Evolutionary conservation across 345 rosid genomes (phyloP), one percentile per base, ranked within the genome.

Genomic region (Erucastrum elatum): DNA sequence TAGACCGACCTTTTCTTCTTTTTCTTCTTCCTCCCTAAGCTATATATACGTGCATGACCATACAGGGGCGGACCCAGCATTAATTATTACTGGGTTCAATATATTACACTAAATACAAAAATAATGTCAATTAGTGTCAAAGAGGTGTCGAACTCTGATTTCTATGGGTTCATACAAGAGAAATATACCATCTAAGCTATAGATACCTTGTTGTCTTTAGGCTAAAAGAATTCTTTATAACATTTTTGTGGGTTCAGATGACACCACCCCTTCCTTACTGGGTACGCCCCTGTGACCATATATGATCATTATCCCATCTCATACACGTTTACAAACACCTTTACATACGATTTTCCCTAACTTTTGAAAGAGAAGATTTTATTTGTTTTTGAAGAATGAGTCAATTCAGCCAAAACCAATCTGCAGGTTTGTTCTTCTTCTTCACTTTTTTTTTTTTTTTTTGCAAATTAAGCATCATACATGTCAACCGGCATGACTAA

Each of bases 381-480:
- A 46, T 11, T n/a, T 33, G 9, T 67, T 13, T 13, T 51, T 35
- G 6, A 74, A 79, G 41, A 58, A 80, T 80, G 83, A 80, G 8
- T 31, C 83, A 75, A 2, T 74, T 37, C 82, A 75, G 55, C 71
- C 71, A 75, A 64, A 70, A 44, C 41, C 83, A 75, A 59, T 70
- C 64, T 31, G 7, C 74, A 67, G 81, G 81, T 78, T 78, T 65
- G 37, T 77, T 37, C 61, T 67, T 67, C 44, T 58, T 44, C 44
- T 58, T 44, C 9, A 12, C 15, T 37, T 46, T 70, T 10, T 21
- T 21, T 21, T 21, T 21, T 21, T 21, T 21, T 21, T 21, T 56
- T 30, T 35, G 21, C 11, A 53, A 34, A 15, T 26, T 9, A n/a
- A 63, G 64, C 29, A 15, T 5, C 26, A 21, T 6, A 58, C 46